Evolutionary conservation across 208 protist species (phyloP), one percentile per base, ranked within the genome.

Genomic region (Polymyxa betae): DNA sequence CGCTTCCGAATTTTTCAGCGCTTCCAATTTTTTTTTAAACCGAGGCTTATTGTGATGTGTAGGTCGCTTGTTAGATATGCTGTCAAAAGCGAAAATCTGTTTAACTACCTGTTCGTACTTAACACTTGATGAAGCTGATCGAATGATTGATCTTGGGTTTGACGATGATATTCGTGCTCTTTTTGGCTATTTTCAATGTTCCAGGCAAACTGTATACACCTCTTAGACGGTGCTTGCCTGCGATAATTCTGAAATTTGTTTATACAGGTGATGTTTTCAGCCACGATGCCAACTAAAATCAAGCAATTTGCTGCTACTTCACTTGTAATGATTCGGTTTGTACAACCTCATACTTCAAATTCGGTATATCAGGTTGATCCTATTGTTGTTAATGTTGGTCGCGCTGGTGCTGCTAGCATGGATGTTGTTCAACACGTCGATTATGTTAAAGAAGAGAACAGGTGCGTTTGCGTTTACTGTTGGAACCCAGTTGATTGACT

Each of bases 211-310:
- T 10, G 41, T 60, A 60, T 60, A 29, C 49, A 60, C 24, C 49
- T 29, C 24, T 24, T 5, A 5, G 24, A 29, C 24, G 5, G 5
- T 60, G 24, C 5, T 60, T 60, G 5, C 12, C 24, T 60, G 49
- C 24, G 5, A 60, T 24, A 60, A 29, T 60, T 60, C 49, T 60
- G 24, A 60, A 60, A 60, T 24, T 29, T 60, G 12, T 29, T 29
- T 60, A 5, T 60, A n/a, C 49, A 60, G 49, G 49, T 97, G 0
- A 93, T 98, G 0, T 98, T 98, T 93, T 95, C 92, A 35, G 97
- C 97, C 0, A 98, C 97, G 1, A 98, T 98, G 96, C 96, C 97
- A 29, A 91, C 93, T 78, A 97, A 97, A 91, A 96, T 98, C 90
- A 92, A 96, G 92, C 91, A 95, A 45, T 97, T 98, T 93, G 97